Conservation (phyloP, 441 rosid genomes). For the Pelargonium citronellum region DNA sequence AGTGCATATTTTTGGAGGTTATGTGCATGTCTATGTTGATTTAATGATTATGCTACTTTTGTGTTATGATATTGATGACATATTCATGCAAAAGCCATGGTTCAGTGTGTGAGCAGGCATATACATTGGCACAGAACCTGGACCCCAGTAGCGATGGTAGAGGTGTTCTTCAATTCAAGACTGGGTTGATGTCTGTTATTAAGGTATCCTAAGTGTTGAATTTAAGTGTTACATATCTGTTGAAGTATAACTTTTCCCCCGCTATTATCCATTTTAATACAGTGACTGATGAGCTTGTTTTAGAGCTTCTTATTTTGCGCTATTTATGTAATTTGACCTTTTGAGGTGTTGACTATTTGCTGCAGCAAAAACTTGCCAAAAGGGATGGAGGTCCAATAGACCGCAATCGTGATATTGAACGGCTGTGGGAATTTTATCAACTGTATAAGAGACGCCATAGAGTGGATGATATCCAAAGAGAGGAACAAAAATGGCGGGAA, state of each 20-base stretch:
- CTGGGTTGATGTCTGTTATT: slow-evolving; percentile 93
- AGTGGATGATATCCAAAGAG: slow-evolving; percentile 87
- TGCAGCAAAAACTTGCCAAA: slow-evolving; percentile 97
- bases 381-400: slow-evolving; percentile 69
- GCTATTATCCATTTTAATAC: background rate
- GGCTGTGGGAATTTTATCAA: slow-evolving; percentile 77
- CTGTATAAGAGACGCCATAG: slow-evolving; percentile 62
- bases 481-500: slow-evolving; percentile 74
- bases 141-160: slow-evolving; percentile 95
- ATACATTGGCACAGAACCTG: slow-evolving; percentile 86
- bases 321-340: slow-evolving; percentile 1
- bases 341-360: slow-evolving; percentile 23
- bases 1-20: slow-evolving; percentile 6
- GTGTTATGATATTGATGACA: background rate
- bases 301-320: background rate
- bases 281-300: slow-evolving; percentile 1
- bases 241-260: background rate
- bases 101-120: slow-evolving; percentile 97
- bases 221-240: slow-evolving; percentile 12
- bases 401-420: slow-evolving; percentile 82
- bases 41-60: background rate
- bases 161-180: slow-evolving; percentile 98
- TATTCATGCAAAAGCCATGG: slow-evolving; percentile 1
- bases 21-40: background rate
- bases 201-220: slow-evolving; percentile 40